A percentile compares a stretch with the other conserved stretches of the same genome.
These are phyloP conservation scores for Neurospora hispaniola DNA, from an alignment of 495 filamentous ascomycete genomes.

Conservation along the genomic window DNA sequence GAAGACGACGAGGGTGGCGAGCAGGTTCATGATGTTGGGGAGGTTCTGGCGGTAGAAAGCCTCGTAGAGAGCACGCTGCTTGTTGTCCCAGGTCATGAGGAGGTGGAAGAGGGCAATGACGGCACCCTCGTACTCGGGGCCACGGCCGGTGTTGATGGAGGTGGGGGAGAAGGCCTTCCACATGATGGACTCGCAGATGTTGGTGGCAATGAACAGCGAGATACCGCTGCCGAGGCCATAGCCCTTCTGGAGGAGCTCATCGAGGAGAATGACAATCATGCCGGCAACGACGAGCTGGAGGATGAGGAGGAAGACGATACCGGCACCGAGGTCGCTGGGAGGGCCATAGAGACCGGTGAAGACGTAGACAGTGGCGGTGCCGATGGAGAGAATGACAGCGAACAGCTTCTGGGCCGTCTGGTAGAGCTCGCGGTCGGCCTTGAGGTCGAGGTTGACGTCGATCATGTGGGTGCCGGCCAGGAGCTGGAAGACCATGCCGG, in stretches of 20 bases:
- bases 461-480: slow-evolving; percentile 99
- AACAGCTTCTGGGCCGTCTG: slow-evolving; percentile 99
- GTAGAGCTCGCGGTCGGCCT: slow-evolving; percentile 98
- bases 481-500: slow-evolving; percentile 99
- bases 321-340: slow-evolving; percentile 90
- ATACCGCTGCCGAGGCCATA: slow-evolving; percentile 98
- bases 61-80: slow-evolving; percentile 92
- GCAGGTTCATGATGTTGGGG: slow-evolving; percentile 98
- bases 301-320: slow-evolving; percentile 94
- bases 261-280: slow-evolving; percentile 96
- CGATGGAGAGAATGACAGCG: slow-evolving; percentile 93
- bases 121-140: slow-evolving; percentile 97
- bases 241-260: slow-evolving; percentile 98
- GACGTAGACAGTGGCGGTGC: slow-evolving; percentile 93
- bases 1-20: slow-evolving; percentile 89
- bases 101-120: slow-evolving; percentile 98
- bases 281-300: slow-evolving; percentile 94
- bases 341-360: slow-evolving; percentile 96
- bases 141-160: slow-evolving; percentile 98
- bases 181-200: slow-evolving; percentile 99
- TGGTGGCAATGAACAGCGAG: slow-evolving; percentile 98
- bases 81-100: slow-evolving; percentile 95
- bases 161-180: slow-evolving; percentile 99
- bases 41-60: slow-evolving; percentile 99
- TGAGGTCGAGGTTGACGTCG: slow-evolving; percentile 98